Evolutionary conservation across 1,284 basidiomycete genomes (phyloP), one percentile per base, ranked within the genome.

Genomic region (Ustilago esculenta): DNA sequence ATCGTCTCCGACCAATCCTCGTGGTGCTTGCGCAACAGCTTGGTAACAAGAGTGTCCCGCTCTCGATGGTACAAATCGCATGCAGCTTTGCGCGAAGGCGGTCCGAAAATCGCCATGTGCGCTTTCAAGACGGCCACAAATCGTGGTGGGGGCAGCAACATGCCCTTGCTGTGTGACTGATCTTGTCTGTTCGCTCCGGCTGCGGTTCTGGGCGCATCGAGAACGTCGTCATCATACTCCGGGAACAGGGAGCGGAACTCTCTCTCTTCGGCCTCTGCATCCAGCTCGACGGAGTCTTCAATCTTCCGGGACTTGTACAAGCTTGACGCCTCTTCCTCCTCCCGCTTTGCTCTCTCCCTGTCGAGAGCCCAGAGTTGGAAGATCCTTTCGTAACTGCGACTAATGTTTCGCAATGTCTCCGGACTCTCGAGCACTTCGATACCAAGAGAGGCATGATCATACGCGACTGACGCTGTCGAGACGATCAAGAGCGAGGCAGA

Each of bases 191-290:
- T 45, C 2, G 33, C 33, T 7, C 9, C 49, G 17, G 40, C 24
- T 11, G 18, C 34, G 11, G 49, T n/a, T 18, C 35, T 20, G 9
- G 44, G 40, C 14, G 45, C 43, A 10, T 76, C 76, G 35, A 81
- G 77, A 23, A 90, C 82, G 21, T 86, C 86, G 41, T 89, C 89
- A 39, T 89, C 90, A 76, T 90, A 97, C 18, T 88, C 87, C 2
- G 94, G 93, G 83, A 98, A 97, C 41, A 96, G 82, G 3, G 86
- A 83, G 21, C 87, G 83, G 79, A 96, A 92, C 76, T 97, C 94
- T 60, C 86, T 85, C 80, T 91, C 91, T 76, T 95, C 82, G 12
- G 81, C 59, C 42, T 81, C 90, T 10, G 87, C 87, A 63, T 94
- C 94, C 11, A 86, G 86, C 10, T 86, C 83, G 23, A 86, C 85